These are phyloP conservation scores for Endothia cerciana DNA, from an alignment of 2,329 filamentous ascomycete species.

Conservation along the genomic window DNA sequence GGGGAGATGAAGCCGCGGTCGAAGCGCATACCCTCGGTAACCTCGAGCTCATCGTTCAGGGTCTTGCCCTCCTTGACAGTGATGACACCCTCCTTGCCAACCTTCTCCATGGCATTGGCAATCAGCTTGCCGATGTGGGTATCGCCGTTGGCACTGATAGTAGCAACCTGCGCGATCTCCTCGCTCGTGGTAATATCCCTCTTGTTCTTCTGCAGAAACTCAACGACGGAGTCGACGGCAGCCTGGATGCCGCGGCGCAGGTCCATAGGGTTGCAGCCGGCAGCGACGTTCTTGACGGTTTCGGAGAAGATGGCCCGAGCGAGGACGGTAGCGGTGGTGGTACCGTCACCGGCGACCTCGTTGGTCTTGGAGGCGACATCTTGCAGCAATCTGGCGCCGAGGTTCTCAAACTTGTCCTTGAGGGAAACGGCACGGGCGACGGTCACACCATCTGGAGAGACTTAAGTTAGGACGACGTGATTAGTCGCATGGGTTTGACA, in stretches of 20 bases:
- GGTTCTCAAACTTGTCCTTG: constrained; percentile 99
- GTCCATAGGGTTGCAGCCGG: constrained; percentile 99
- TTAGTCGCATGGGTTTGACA: not conserved
- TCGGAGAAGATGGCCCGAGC: constrained; percentile 99
- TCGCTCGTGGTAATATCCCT: constrained; percentile 96
- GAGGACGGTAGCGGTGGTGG: constrained; percentile 95
- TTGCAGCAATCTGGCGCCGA: constrained; percentile 93
- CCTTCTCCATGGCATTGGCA: constrained; percentile 99
- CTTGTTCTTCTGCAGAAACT: constrained; percentile 95
- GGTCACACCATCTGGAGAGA: constrained; percentile 74
- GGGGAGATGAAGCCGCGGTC: constrained; percentile 98
- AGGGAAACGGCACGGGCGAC: constrained; percentile 88
- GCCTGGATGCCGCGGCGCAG: constrained; percentile 95
- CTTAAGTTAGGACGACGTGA: constrained; percentile 15
- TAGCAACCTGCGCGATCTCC: constrained; percentile 97
- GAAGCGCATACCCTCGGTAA: constrained; percentile 99
- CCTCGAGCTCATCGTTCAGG: constrained; percentile 93
- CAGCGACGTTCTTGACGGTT: constrained; percentile 99
- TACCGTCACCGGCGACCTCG: constrained; percentile 97
- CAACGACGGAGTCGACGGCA: constrained; percentile 90
- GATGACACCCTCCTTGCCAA: constrained; percentile 99
- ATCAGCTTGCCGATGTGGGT: constrained; percentile 93
- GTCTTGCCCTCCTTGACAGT: constrained; percentile 99
- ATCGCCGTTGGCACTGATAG: constrained; percentile 97
- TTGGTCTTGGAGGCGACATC: constrained; percentile 99